Conservation (phyloP, 352 stramenopile species). For the Phytophthora ohioensis region DNA sequence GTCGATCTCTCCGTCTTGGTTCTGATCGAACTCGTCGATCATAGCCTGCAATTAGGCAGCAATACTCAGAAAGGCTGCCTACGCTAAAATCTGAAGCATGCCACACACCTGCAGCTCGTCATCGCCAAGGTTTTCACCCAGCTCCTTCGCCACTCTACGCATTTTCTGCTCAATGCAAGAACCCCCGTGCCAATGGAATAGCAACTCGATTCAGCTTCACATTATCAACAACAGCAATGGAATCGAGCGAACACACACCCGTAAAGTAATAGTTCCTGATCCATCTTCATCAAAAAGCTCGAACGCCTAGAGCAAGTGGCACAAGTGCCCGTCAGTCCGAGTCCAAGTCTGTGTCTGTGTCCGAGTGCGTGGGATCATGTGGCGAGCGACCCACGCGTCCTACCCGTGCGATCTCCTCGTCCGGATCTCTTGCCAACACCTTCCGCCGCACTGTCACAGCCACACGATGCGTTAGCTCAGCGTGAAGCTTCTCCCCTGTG, state of each 20-base stretch:
- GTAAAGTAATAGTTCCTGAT: conserved; percentile 87
- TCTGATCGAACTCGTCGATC: conserved; percentile 96
- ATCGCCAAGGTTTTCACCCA: conserved; percentile 94
- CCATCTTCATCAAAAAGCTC: conserved; percentile 95
- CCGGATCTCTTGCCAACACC: conserved; percentile 86
- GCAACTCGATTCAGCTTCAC: conserved; percentile 30
- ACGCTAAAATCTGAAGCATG: not conserved
- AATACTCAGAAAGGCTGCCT: not conserved
- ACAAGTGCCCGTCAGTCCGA: conserved; percentile 30
- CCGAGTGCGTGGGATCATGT: conserved; percentile 24
- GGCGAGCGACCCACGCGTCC: conserved; percentile 27
- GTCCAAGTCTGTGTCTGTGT: conserved; percentile 29
- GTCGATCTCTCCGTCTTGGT: conserved; percentile 93
- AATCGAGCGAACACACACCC: conserved; percentile 45
- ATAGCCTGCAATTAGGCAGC: conserved; percentile 73
- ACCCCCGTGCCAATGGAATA: not conserved
- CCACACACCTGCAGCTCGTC: conserved; percentile 84
- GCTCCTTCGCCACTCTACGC: conserved; percentile 91
- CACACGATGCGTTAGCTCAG: conserved; percentile 18
- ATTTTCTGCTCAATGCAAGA: conserved; percentile 80
- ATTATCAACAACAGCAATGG: conserved; percentile 20
- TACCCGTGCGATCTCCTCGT: conserved; percentile 93
- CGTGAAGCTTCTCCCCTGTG: not conserved
- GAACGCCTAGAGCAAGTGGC: conserved; percentile 77
- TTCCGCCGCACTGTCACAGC: conserved; percentile 72